Base-by-base conservation (phyloP, 139 green algal genomes). In the Chlorella sp. region DNA sequence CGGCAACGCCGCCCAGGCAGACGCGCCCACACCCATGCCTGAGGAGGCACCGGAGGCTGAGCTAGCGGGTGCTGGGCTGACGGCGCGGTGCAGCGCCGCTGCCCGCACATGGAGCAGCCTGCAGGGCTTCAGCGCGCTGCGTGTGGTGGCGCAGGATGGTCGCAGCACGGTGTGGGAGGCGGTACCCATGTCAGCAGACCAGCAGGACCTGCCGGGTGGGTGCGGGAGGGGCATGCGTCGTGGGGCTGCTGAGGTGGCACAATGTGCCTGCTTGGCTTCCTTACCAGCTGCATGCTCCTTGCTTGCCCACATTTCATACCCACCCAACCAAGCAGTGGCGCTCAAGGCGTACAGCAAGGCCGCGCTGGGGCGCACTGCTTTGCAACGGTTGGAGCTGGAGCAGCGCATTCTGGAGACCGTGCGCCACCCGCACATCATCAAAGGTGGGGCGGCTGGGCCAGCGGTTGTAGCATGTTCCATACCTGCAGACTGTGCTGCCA, bases 351-450 rank as follows among this genome's bases (percentile, higher is more conserved):
- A 30, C 32, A 6, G 23, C n/a, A 51, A 60, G 30, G 30, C 74
- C 20, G 47, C 39, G 30, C 44, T 81, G 74, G 74, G 74, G 15
- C n/a, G 47, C n/a, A 30, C 47, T 13, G 74, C 74, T 9, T 30
- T 64, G 34, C 74, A 30, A 17, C 44, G 30, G 26, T 28, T 81
- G n/a, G 23, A n/a, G 30, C 47, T 81, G 51, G 74, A 81, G 74
- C n/a, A 65, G 47, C 47, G 30, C 7, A 17, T 81, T 6, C 51
- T 81, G n/a, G 0, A 30, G 34, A 81, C 73, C 2, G 34, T 81
- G 74, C 44, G 18, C 51, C 74, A 81, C 74, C 44, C 44, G 3
- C 47, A 81, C 55, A 67, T 81, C 74, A 65, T 81, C 17, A n/a
- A 16, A 81, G 74, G 74, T 68, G 71, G 30, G n/a, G 20, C 26